These are phyloP conservation scores for Fusarium clavum DNA, from an alignment of 2,329 filamentous ascomycete genomes.

Conservation along the genomic window DNA sequence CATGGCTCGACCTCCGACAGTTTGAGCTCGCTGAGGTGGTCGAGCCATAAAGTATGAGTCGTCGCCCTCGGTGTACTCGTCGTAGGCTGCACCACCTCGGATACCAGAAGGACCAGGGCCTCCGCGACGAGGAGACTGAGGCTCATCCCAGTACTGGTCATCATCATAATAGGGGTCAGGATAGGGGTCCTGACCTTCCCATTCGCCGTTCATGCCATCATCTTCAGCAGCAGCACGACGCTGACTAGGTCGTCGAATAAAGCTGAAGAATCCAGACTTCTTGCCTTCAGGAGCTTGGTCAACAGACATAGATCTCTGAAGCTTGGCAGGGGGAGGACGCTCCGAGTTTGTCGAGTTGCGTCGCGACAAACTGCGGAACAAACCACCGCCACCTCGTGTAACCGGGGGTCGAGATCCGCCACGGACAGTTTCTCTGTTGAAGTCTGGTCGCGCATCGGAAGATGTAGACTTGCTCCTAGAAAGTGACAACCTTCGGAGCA, in stretches of 20 bases:
- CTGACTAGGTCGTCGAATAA: constrained; percentile 57
- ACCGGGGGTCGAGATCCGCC: constrained; percentile 63
- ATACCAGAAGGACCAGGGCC: constrained; percentile 49
- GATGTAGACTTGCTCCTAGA: constrained; percentile 52
- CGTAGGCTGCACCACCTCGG: constrained; percentile 56
- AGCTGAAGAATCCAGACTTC: constrained; percentile 56
- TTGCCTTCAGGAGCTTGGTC: constrained; percentile 63
- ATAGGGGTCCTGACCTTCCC: constrained; percentile 55
- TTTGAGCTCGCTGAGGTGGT: constrained; percentile 47
- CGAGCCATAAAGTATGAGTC: constrained; percentile 67
- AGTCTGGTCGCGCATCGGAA: constrained; percentile 53
- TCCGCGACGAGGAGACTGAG: constrained; percentile 32
- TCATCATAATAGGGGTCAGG: constrained; percentile 49
- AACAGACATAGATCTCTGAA: constrained; percentile 71
- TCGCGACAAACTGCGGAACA: constrained; percentile 60
- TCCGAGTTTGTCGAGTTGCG: constrained; percentile 51
- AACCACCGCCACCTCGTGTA: constrained; percentile 56
- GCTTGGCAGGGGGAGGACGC: constrained; percentile 50
- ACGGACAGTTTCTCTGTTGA: constrained; percentile 51
- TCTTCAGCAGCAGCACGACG: constrained; percentile 54
- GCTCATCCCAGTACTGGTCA: constrained; percentile 42
- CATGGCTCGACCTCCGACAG: constrained; percentile 47
- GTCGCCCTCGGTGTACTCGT: constrained; percentile 67
- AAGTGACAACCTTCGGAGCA: constrained; percentile 61
- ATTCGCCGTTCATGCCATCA: constrained; percentile 67